phyloP scores from a whole-genome alignment of 2,329 filamentous ascomycete genomes.

The Capronia americana region DNA sequence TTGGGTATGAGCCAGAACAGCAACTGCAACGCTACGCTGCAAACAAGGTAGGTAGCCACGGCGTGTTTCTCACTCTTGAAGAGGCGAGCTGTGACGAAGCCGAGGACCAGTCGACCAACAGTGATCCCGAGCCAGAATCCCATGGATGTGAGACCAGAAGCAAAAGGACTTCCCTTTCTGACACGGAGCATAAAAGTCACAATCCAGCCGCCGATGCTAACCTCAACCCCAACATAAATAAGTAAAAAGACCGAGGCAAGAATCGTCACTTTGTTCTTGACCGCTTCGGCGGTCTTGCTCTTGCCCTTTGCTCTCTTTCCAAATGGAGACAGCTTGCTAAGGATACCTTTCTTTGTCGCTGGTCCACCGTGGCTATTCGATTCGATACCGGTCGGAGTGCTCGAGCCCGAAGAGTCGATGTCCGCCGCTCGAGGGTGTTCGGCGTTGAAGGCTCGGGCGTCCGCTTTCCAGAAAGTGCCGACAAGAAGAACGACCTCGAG shows the following conservation, averaged over 20 bases:
- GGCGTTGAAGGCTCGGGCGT: conserved; percentile 32
- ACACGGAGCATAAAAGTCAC: conserved; percentile 79
- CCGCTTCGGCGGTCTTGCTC: conserved; percentile 46
- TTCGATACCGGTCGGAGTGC: conserved; percentile 59
- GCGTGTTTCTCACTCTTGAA: conserved; percentile 72
- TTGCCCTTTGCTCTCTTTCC: conserved; percentile 76
- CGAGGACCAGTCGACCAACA: conserved; percentile 71
- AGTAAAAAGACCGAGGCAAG: conserved; percentile 75
- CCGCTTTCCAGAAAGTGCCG: conserved; percentile 59
- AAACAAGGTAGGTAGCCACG: conserved; percentile 65
- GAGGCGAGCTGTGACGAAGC: conserved; percentile 71
- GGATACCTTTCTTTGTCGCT: conserved; percentile 63
- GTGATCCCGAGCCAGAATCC: conserved; percentile 79
- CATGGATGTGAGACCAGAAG: conserved; percentile 75
- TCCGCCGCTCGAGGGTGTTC: conserved; percentile 43
- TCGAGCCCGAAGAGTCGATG: conserved; percentile 49
- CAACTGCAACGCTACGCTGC: conserved; percentile 68
- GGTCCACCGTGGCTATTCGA: conserved; percentile 65
- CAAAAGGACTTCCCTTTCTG: conserved; percentile 70
- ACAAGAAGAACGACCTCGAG: conserved; percentile 32
- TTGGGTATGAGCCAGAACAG: conserved; percentile 80
- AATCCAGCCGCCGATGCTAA: conserved; percentile 77
- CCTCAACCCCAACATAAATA: conserved; percentile 77
- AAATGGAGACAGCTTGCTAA: conserved; percentile 62
- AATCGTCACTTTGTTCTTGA: conserved; percentile 65